Conservation (phyloP, 2,329 filamentous ascomycete species). For the Penicillium paneum region DNA sequence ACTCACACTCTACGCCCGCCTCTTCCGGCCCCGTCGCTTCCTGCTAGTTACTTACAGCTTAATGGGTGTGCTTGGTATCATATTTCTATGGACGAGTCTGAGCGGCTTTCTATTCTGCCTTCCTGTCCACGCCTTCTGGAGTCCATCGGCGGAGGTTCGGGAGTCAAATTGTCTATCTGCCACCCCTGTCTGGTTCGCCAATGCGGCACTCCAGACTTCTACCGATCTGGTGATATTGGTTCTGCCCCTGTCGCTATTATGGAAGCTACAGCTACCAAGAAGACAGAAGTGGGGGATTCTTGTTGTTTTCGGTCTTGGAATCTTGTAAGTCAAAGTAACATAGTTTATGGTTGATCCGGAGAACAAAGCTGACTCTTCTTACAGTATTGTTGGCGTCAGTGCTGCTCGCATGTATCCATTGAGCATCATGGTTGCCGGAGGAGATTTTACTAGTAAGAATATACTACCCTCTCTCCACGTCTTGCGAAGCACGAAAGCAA, state of each 20-base stretch:
- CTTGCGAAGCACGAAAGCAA: neutral
- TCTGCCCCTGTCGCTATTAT: slow-evolving; percentile 27
- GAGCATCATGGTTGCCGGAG: slow-evolving; percentile 8
- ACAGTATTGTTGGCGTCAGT: slow-evolving; percentile 31
- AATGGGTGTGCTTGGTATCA: slow-evolving; percentile 20
- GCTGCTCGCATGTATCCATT: slow-evolving; percentile 24
- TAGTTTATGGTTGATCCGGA: neutral
- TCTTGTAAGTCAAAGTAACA: slow-evolving; percentile 21
- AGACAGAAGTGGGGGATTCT: slow-evolving; percentile 27
- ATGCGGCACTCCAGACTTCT: slow-evolving; percentile 29
- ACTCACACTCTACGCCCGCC: slow-evolving; percentile 30
- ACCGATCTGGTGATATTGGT: slow-evolving; percentile 27
- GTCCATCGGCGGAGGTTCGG: neutral
- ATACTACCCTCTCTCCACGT: neutral
- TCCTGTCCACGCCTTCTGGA: slow-evolving; percentile 29
- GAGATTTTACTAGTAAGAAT: slow-evolving; percentile 23
- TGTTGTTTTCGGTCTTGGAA: slow-evolving; percentile 28
- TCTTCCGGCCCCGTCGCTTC: slow-evolving; percentile 28
- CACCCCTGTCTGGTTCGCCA: slow-evolving; percentile 27
- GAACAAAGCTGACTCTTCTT: neutral
- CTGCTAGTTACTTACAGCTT: slow-evolving; percentile 15
- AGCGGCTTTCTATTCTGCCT: slow-evolving; percentile 29
- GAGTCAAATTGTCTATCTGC: slow-evolving; percentile 21
- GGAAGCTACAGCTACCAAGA: slow-evolving; percentile 20
- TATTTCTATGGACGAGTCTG: slow-evolving; percentile 29